A percentile compares a stretch with the other conserved stretches of the same genome.
Evolutionary conservation across 257 asterid genomes (phyloP).

Genomic region (Solanum lycopersicoides): DNA sequence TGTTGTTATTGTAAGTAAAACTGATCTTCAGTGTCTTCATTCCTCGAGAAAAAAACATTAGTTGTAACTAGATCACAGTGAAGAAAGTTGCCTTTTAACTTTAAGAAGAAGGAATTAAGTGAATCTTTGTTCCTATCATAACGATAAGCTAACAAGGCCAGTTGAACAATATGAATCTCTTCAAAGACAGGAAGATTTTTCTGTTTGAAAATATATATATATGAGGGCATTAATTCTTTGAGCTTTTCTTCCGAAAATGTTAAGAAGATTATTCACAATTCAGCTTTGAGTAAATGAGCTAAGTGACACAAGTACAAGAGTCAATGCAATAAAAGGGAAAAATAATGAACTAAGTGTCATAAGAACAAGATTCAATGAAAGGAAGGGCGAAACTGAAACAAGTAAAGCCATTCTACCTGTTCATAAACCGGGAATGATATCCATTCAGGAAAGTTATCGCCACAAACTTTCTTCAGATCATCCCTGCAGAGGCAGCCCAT

Average conservation of each 20-base stretch:
- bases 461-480: slow-evolving; percentile 85
- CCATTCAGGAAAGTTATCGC: slow-evolving; percentile 94
- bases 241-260: neutral
- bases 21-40: neutral
- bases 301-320: neutral
- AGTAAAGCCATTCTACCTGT: slow-evolving; percentile 42
- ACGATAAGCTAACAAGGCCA: neutral
- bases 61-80: neutral
- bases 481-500: slow-evolving; percentile 80
- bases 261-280: neutral
- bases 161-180: neutral
- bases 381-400: neutral
- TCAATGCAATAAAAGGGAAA: neutral
- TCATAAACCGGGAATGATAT: slow-evolving; percentile 90
- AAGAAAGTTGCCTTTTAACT: neutral
- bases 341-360: neutral
- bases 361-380: neutral
- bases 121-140: neutral
- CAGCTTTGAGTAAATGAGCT: neutral
- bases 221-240: neutral
- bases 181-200: neutral
- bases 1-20: neutral
- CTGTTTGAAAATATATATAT: neutral
- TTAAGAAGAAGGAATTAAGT: neutral
- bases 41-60: neutral